phyloP scores from a whole-genome alignment of 2,329 filamentous ascomycete genomes.

The Scedosporium minutisporum region DNA sequence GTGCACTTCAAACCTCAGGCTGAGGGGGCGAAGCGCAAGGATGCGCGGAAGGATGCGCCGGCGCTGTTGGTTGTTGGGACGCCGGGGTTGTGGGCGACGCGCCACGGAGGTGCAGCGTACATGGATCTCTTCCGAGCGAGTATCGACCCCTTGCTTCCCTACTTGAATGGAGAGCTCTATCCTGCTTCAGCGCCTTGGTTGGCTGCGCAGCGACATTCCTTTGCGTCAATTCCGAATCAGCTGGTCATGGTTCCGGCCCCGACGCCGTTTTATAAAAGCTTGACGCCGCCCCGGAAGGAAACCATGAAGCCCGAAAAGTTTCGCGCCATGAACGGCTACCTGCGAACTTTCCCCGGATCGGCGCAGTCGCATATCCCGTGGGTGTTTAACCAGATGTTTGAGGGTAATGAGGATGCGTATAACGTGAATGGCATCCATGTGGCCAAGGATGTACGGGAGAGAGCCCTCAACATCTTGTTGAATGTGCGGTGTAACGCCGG shows the following conservation, averaged over 20 bases:
- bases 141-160: constrained; percentile 33
- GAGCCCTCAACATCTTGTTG: constrained; percentile 39
- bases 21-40: constrained; percentile 10
- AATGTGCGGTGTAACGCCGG: constrained; percentile 42
- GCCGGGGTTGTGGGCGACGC: constrained; percentile 44
- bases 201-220: neutral
- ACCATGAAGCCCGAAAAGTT: constrained; percentile 40
- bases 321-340: constrained; percentile 40
- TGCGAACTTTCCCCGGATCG: constrained; percentile 30
- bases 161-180: constrained; percentile 14
- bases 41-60: constrained; percentile 18
- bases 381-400: constrained; percentile 40
- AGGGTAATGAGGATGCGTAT: constrained; percentile 20
- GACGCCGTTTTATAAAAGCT: constrained; percentile 30
- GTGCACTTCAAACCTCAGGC: constrained; percentile 20
- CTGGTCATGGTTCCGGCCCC: constrained; percentile 32
- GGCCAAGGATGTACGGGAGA: constrained; percentile 27
- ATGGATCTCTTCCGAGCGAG: constrained; percentile 33
- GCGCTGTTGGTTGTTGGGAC: constrained; percentile 42
- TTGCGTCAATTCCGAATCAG: constrained; percentile 11
- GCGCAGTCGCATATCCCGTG: constrained; percentile 35
- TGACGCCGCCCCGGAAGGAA: constrained; percentile 28
- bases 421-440: constrained; percentile 36
- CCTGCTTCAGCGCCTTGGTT: constrained; percentile 4
- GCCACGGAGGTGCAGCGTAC: constrained; percentile 35